phyloP scores from a whole-genome alignment of 306 rosid genomes.

The Glycine latifolia region DNA sequence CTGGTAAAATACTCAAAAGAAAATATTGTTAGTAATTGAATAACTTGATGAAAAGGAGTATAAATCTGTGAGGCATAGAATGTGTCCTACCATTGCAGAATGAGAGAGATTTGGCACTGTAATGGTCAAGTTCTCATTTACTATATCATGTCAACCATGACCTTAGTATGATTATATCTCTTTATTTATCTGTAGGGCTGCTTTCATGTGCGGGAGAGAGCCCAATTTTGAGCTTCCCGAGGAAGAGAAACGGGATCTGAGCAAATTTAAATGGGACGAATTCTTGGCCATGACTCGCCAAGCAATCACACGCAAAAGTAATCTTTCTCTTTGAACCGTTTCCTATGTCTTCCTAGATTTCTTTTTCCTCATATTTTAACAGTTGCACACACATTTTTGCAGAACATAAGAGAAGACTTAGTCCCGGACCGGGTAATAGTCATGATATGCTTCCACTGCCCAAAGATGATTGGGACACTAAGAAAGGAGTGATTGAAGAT shows the following conservation, averaged over 20 bases:
- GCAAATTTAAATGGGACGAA: conserved; percentile 83
- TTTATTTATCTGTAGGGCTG: conserved; percentile 67
- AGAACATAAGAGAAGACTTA: conserved; percentile 75
- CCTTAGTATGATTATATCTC: not conserved
- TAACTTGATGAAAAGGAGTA: conserved; percentile 20
- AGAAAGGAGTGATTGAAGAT: conserved; percentile 62
- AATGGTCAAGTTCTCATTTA: not conserved
- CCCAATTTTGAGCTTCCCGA: conserved; percentile 87
- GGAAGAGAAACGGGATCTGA: conserved; percentile 77
- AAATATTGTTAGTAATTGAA: conserved; percentile 15
- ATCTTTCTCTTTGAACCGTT: conserved; percentile 17
- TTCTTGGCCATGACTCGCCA: conserved; percentile 84
- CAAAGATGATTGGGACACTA: conserved; percentile 55
- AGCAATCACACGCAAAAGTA: conserved; percentile 87
- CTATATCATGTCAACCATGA: conserved; percentile 8
- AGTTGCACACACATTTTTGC: conserved; percentile 23
- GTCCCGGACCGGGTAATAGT: conserved; percentile 45
- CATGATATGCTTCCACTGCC: conserved; percentile 49
- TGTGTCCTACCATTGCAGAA: not conserved
- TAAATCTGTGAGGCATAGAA: not conserved
- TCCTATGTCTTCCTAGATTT: not conserved
- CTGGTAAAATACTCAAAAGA: conserved; percentile 12
- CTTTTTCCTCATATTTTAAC: conserved; percentile 36
- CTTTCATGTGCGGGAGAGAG: conserved; percentile 96
- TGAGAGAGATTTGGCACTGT: not conserved